A percentile compares a stretch with the other conserved stretches of the same genome.
phyloP scores from a whole-genome alignment of 108 stramenopile species.

The Aurantiochytrium sp. region DNA sequence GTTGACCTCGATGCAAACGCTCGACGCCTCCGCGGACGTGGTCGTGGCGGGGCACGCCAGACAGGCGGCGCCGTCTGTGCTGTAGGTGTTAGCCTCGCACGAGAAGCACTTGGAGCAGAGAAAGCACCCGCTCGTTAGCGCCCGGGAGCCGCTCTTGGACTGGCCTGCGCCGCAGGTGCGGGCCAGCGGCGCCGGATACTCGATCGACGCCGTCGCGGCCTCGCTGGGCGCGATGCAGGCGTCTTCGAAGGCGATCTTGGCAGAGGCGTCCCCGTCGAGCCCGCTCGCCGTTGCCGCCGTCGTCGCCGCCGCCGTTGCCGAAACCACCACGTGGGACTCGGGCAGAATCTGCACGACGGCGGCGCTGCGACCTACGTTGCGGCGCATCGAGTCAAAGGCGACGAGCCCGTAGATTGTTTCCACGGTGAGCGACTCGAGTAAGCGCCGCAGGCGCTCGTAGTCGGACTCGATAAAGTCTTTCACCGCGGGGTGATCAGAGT shows the following conservation, averaged over 20 bases:
- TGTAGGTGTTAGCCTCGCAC: slow-evolving; percentile 47
- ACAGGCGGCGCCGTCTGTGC: slow-evolving; percentile 1
- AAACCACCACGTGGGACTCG: background rate
- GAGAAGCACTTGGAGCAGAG: slow-evolving; percentile 37
- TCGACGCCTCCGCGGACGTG: slow-evolving; percentile 19
- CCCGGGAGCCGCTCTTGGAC: slow-evolving; percentile 30
- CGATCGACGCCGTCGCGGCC: slow-evolving; percentile 48
- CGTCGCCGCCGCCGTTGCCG: no score
- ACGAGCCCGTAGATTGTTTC: slow-evolving; percentile 63
- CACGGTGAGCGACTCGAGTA: slow-evolving; percentile 39
- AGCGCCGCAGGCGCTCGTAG: slow-evolving; percentile 53
- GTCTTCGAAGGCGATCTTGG: background rate
- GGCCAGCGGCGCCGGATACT: slow-evolving; percentile 40
- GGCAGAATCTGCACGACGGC: slow-evolving; percentile 59
- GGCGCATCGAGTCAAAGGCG: slow-evolving; percentile 45
- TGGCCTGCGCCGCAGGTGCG: slow-evolving; percentile 38
- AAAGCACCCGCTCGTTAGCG: background rate
- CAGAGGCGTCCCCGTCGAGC: background rate
- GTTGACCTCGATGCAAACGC: slow-evolving; percentile 31
- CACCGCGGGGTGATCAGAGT: slow-evolving; percentile 39
- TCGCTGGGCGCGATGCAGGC: slow-evolving; percentile 44
- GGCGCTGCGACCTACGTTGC: slow-evolving; percentile 56
- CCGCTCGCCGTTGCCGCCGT: background rate
- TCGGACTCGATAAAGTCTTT: slow-evolving; percentile 25
- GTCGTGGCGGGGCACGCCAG: background rate